A percentile compares a stretch with the other conserved stretches of the same genome.
Evolutionary conservation across 805 yeast species (phyloP).

Genomic region (Lachancea meyersii): DNA sequence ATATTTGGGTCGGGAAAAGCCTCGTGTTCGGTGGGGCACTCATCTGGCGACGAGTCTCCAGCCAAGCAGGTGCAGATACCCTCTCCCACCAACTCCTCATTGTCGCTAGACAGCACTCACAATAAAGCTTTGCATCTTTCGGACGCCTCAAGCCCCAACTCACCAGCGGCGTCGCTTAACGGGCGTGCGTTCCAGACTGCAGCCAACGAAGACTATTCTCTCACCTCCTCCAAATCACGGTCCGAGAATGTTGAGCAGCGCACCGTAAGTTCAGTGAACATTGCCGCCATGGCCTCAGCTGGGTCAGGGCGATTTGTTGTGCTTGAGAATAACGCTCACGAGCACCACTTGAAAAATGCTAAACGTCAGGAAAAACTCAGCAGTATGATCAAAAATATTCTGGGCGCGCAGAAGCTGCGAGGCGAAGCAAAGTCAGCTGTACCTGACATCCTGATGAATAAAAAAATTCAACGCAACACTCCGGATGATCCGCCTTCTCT

Average conservation of each 20-base stretch:
- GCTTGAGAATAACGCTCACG: conserved; percentile 68
- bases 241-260: conserved; percentile 2
- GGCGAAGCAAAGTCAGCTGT: conserved; percentile 70
- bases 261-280: conserved; percentile 5
- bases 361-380: conserved; percentile 72
- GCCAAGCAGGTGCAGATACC: conserved; percentile 7
- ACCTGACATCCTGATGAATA: conserved; percentile 50
- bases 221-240: background rate
- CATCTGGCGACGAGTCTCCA: background rate
- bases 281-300: conserved; percentile 7
- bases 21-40: background rate
- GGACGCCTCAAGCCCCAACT: conserved; percentile 8
- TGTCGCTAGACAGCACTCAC: conserved; percentile 6
- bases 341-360: conserved; percentile 69
- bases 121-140: background rate
- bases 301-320: conserved; percentile 40
- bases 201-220: conserved; percentile 4
- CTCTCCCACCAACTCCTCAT: conserved; percentile 8
- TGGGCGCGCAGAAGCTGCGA: conserved; percentile 67
- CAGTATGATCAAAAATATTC: conserved; percentile 65
- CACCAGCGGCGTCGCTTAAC: conserved; percentile 8
- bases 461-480: conserved; percentile 10
- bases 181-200: conserved; percentile 3
- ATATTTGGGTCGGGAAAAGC: conserved; percentile 9
- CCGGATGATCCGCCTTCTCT: conserved; percentile 58